A percentile compares a stretch with the other conserved stretches of the same genome.
Conservation (phyloP, 768 basidiomycete genomes). For the Megacollybia marginata region DNA sequence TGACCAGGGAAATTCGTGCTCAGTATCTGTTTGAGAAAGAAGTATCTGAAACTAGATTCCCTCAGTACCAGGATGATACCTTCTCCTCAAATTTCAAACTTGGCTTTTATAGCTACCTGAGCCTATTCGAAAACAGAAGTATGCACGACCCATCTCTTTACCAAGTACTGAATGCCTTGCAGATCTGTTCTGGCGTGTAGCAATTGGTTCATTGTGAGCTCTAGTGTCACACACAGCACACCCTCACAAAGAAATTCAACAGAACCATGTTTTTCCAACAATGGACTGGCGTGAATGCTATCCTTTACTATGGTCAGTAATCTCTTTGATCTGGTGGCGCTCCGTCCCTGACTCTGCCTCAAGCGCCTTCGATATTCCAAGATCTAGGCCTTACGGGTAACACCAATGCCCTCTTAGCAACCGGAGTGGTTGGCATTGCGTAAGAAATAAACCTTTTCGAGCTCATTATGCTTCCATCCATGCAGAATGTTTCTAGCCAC, state of each 20-base stretch:
- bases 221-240: too few relatives aligned
- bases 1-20: constrained; percentile 60
- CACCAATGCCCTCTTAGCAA: constrained; percentile 47
- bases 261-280: constrained; percentile 79
- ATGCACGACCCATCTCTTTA: constrained; percentile 3
- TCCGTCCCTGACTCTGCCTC: not conserved
- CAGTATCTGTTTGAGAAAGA: constrained; percentile 71
- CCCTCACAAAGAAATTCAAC: not conserved
- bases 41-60: constrained; percentile 46
- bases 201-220: constrained; percentile 48
- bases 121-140: constrained; percentile 49
- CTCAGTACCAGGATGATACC: constrained; percentile 57
- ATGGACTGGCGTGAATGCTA: constrained; percentile 76
- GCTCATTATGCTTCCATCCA: not conserved
- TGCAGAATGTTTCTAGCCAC: constrained; percentile 67
- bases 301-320: constrained; percentile 66
- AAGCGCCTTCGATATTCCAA: constrained; percentile 43
- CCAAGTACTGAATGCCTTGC: constrained; percentile 1
- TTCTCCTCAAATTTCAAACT: constrained; percentile 53
- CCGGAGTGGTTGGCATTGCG: constrained; percentile 71
- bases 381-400: constrained; percentile 54
- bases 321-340: not conserved
- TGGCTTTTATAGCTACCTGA: constrained; percentile 51
- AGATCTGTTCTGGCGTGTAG: constrained; percentile 58
- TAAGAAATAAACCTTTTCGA: constrained; percentile 23